A percentile compares a stretch with the other conserved stretches of the same genome.
Conservation (phyloP, 345 rosid genomes). For the Citrus unshiu region DNA sequence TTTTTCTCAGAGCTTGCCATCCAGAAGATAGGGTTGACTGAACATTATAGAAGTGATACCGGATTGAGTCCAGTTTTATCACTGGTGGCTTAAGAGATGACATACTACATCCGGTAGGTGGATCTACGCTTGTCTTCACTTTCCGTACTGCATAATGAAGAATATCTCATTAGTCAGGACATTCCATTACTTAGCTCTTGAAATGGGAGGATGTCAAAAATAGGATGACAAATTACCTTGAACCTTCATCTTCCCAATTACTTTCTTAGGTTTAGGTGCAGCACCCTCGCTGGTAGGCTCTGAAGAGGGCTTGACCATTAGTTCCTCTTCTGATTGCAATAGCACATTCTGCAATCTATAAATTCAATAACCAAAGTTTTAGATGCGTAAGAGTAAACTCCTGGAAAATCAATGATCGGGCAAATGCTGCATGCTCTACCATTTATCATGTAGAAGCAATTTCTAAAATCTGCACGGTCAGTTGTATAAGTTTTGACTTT, state of each 20-base stretch:
- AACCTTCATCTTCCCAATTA: constrained; percentile 88
- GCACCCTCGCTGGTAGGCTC: constrained; percentile 56
- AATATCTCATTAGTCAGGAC: constrained; percentile 10
- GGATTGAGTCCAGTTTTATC: constrained; percentile 55
- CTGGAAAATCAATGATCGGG: neutral
- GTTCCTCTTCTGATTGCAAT: constrained; percentile 94
- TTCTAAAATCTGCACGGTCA: constrained; percentile 1
- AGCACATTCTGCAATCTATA: constrained; percentile 70
- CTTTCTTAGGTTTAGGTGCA: constrained; percentile 75
- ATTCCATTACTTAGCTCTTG: constrained; percentile 7
- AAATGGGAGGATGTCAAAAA: constrained; percentile 7
- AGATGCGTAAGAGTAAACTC: constrained; percentile 11
- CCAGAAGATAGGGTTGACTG: constrained; percentile 55
- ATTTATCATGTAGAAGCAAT: neutral
- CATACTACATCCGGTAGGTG: constrained; percentile 81
- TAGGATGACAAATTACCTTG: constrained; percentile 55
- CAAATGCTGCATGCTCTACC: neutral
- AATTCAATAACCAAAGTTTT: constrained; percentile 12
- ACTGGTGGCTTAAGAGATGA: constrained; percentile 57
- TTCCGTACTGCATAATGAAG: constrained; percentile 64
- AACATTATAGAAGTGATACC: constrained; percentile 54
- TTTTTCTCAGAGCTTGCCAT: constrained; percentile 70
- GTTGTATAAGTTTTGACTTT: neutral
- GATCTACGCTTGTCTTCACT: constrained; percentile 72
- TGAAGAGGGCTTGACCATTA: constrained; percentile 60